phyloP scores from a whole-genome alignment of 306 rosid species.

The Rosa multiflora region DNA sequence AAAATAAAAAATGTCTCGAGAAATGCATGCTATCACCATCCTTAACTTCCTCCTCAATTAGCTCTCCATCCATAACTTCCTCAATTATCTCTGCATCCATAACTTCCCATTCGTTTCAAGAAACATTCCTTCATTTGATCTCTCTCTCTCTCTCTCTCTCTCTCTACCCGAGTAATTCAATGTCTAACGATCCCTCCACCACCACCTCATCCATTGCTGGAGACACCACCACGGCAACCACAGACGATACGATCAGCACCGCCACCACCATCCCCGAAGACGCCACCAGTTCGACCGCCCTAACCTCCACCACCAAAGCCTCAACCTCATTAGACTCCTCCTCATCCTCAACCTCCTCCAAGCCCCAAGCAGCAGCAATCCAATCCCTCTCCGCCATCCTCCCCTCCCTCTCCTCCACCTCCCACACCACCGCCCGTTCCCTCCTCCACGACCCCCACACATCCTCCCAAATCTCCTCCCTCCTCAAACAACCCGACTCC shows the following conservation, averaged over 20 bases:
- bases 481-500: conserved; percentile 63
- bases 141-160: neutral
- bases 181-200: conserved; percentile 24
- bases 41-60: neutral
- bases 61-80: neutral
- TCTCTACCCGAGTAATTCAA: neutral
- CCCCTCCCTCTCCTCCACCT: conserved; percentile 33
- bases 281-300: too few species aligned
- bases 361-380: conserved; percentile 37
- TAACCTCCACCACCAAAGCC: neutral
- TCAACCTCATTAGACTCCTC: conserved; percentile 1
- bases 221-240: neutral
- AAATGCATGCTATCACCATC: too few species aligned
- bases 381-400: conserved; percentile 54
- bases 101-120: neutral
- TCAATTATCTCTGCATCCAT: neutral
- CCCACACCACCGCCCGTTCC: conserved; percentile 32
- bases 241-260: conserved; percentile 3
- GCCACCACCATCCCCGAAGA: neutral
- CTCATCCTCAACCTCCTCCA: neutral
- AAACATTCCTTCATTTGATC: neutral
- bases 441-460: conserved; percentile 46
- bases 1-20: too few species aligned
- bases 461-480: conserved; percentile 48
- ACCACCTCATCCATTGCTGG: neutral